phyloP scores from a whole-genome alignment of 371 early-diverging fungal species.

The Syncephalastrum contaminatum region DNA sequence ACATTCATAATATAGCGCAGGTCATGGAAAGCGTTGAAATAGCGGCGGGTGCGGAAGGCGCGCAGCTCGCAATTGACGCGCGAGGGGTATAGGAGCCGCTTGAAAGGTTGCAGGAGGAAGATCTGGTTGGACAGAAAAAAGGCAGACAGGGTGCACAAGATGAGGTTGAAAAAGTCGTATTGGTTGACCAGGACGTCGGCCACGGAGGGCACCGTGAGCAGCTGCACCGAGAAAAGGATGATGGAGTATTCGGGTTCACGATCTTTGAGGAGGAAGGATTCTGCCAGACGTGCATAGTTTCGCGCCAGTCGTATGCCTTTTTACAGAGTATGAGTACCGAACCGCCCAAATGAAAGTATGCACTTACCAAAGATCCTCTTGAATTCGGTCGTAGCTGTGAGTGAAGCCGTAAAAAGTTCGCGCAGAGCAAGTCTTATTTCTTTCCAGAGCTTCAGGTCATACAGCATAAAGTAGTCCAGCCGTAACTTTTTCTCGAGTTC shows the following conservation, averaged over 20 bases:
- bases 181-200: conserved; percentile 77
- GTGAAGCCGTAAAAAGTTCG: conserved; percentile 81
- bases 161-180: conserved; percentile 73
- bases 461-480: conserved; percentile 82
- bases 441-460: conserved; percentile 90
- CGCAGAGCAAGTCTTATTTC: conserved; percentile 73
- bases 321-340: too few species aligned
- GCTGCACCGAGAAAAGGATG: conserved; percentile 87
- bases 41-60: conserved; percentile 78
- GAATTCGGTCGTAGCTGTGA: conserved; percentile 71
- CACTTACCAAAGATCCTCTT: conserved; percentile 74
- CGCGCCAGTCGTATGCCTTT: conserved; percentile 67
- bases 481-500: conserved; percentile 54
- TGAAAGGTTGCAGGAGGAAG: conserved; percentile 28
- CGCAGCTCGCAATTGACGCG: conserved; percentile 78
- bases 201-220: conserved; percentile 90
- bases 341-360: neutral
- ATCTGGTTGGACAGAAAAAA: conserved; percentile 65
- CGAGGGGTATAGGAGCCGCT: conserved; percentile 40
- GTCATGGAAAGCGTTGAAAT: conserved; percentile 87
- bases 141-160: conserved; percentile 62
- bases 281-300: conserved; percentile 76
- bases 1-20: conserved; percentile 76
- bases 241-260: conserved; percentile 89
- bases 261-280: conserved; percentile 76